Evolutionary conservation across 139 green algal genomes (phyloP), one percentile per base, ranked within the genome.

Genomic region (Ostreobium quekettii): DNA sequence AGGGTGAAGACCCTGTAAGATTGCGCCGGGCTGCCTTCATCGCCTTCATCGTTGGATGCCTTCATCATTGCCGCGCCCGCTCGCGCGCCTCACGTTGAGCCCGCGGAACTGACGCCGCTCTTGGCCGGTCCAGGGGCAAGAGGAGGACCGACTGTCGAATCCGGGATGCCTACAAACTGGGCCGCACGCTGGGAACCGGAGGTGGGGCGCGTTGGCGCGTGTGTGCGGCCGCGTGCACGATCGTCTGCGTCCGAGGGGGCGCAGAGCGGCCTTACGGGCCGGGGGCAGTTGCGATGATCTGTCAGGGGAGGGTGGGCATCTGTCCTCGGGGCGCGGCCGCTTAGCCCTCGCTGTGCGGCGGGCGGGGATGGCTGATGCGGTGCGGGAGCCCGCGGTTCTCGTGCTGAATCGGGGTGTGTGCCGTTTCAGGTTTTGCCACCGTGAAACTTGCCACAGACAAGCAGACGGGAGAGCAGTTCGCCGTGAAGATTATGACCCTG

Each of bases 401-500:
- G 53, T 19, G 7, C 7, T 36, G 15, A 62, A 62, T 62, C 32
- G 53, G n/a, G 30, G 53, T 8, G 8, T 62, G 53, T 64, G 57
- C 57, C 4, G 5, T 36, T 66, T 48, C 79, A 88, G 87, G 86
- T 32, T 96, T 95, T 62, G 84, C 87, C 0, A 78, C 92, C 3
- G 90, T 96, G 19, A 92, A 89, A 71, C 75, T 91, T 3, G 84
- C 73, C 0, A 89, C 74, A 19, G 77, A 95, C 35, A 74, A 67
- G 49, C 33, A 35, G 15, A 90, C 83, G 0, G 79, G 82, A 0
- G 58, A 82, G 48, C 70, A 89, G 49, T 93, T 77, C 73, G 89
- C 88, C 5, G 86, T 85, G 70, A 96, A 96, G 72, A 92, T 95
- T 71, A 96, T 96, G 89, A 82, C 76, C 0, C 74, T 96, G 49